Evolutionary conservation across 1,139 yeast species (phyloP).

Genomic region (Yamadazyma trypodendri): DNA sequence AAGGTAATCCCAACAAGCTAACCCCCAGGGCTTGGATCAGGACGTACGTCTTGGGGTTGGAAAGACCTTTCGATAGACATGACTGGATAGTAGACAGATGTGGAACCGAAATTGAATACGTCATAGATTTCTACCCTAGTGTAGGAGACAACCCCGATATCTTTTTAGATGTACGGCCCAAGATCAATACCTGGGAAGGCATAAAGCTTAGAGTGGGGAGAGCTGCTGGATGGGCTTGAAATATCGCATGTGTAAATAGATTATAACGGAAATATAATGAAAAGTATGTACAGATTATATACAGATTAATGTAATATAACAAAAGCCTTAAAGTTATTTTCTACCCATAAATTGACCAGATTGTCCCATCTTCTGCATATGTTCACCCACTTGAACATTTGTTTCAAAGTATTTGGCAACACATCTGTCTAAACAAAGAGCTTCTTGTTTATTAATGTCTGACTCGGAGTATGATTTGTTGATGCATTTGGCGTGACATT

Average conservation of each 20-base stretch:
- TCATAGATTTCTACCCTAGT: conserved; percentile 85
- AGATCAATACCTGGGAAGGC: conserved; percentile 79
- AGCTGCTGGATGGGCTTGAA: conserved; percentile 47
- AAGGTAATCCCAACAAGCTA: conserved; percentile 80
- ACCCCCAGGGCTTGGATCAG: conserved; percentile 90
- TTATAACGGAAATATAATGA: conserved; percentile 1
- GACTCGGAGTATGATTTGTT: conserved; percentile 64
- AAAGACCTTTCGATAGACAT: conserved; percentile 90
- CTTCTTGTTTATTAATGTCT: conserved; percentile 79
- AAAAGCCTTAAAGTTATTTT: conserved; percentile 20
- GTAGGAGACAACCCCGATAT: conserved; percentile 58
- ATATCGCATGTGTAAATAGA: conserved; percentile 7
- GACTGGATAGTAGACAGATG: conserved; percentile 94
- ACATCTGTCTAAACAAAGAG: conserved; percentile 94
- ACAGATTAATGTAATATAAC: neutral
- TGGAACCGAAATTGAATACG: conserved; percentile 81
- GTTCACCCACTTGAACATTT: conserved; percentile 93
- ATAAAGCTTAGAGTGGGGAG: conserved; percentile 60
- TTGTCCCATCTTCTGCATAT: conserved; percentile 75
- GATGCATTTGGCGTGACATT: conserved; percentile 91
- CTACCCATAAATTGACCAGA: conserved; percentile 53
- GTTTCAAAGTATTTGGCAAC: conserved; percentile 96
- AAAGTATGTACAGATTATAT: conserved; percentile 5
- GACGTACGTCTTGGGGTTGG: conserved; percentile 56
- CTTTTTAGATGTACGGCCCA: conserved; percentile 88